A percentile compares a stretch with the other conserved stretches of the same genome.
Evolutionary conservation across 192 early-diverging fungal species (phyloP).

Genomic region (Coemansia sp.): DNA sequence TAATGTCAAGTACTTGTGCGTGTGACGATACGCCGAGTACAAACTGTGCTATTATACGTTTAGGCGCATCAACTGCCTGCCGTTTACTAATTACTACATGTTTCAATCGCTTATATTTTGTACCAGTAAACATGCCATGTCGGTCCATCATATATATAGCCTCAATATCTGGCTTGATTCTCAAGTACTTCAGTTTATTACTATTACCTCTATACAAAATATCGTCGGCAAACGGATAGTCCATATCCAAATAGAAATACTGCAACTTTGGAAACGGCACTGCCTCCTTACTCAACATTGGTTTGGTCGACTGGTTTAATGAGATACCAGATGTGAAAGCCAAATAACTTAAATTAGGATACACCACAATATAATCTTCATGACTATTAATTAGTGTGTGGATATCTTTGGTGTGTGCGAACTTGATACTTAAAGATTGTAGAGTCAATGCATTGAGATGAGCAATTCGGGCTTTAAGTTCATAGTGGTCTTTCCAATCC

Average conservation of each 20-base stretch:
- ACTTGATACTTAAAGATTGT: neutral
- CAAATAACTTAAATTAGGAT: neutral
- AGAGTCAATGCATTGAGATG: conserved; percentile 7
- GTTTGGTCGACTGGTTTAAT: neutral
- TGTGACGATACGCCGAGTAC: conserved; percentile 2
- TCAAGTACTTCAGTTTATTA: conserved; percentile 9
- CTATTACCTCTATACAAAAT: conserved; percentile 29
- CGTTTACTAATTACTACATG: conserved; percentile 6
- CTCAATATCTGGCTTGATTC: conserved; percentile 12
- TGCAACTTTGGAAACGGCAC: conserved; percentile 20
- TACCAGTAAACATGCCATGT: conserved; percentile 14
- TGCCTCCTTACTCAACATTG: neutral
- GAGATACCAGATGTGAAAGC: neutral
- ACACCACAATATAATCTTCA: neutral
- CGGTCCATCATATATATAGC: conserved; percentile 12
- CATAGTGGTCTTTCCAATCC: neutral
- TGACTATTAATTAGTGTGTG: conserved; percentile 1
- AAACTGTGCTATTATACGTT: neutral
- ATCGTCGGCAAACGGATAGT: conserved; percentile 32
- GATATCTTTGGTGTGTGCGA: neutral
- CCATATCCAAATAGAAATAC: conserved; percentile 14
- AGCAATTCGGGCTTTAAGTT: neutral
- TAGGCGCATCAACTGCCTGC: conserved; percentile 1
- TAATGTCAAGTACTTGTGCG: conserved; percentile 1
- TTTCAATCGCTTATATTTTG: neutral